Evolutionary conservation across 2,329 filamentous ascomycete species (phyloP), one percentile per base, ranked within the genome.

Genomic region (Colletotrichum limetticola): DNA sequence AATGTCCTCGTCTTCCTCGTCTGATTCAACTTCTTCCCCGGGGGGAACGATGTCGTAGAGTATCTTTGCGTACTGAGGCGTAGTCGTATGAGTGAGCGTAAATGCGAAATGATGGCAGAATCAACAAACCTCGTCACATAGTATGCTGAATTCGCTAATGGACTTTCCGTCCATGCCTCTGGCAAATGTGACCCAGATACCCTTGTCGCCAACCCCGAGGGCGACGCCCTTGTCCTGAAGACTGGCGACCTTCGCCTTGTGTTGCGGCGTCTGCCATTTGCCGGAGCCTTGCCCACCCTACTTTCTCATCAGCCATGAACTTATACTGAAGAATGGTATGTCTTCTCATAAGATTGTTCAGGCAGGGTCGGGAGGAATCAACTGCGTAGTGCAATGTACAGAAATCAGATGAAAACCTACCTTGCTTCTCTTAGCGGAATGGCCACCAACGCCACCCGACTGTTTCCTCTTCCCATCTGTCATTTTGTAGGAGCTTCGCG

Each of bases 121-220:
- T 22, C 32, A 24, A 79, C 85, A 74, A 82, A 93, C 92, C 84
- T 93, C 88, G 56, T 92, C 87, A 78, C 94, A 93, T 26, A 95
- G 83, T 71, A 88, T 83, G 70, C 86, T 86, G 74, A 95, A 86
- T 79, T 96, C 94, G 62, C 87, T 85, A 2, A 93, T 88, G 16
- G 93, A 92, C 81, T 91, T 92, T 55, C 86, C 86, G 82, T 94
- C 93, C 84, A 93, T 92, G 75, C 90, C 90, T 79, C 92, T 89
- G 64, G 92, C 90, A 79, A 93, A 95, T 0, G 93, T 95, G 32
- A 92, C 91, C 93, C 93, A 96, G 71, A 96, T 91, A 5, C 94
- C 94, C 65, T 87, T 85, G 78, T 95, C 92, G 5, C 93, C 93
- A 5, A 92, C 85, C 76, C 93, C 89, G 60, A 95, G 82, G 14